phyloP scores from a whole-genome alignment of 495 filamentous ascomycete genomes.

The Parachaetomium inaequale region DNA sequence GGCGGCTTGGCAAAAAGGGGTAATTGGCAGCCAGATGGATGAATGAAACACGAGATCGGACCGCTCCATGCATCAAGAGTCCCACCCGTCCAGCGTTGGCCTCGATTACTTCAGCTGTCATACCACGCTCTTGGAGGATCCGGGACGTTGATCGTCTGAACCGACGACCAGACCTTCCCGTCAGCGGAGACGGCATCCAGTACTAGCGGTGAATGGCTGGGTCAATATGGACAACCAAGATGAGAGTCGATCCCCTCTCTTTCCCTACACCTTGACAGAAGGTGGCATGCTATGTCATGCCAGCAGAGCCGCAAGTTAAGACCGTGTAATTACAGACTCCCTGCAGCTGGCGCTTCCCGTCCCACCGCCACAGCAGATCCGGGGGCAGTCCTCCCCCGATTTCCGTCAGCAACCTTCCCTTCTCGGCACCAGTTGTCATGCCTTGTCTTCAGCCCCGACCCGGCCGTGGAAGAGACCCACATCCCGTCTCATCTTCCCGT shows the following conservation, averaged over 20 bases:
- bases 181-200: too few relatives aligned
- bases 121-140: not conserved
- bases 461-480: not conserved
- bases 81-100: not conserved
- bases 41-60: slow-evolving; percentile 3
- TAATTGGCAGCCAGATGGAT: not conserved
- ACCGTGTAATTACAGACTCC: not conserved
- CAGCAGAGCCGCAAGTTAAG: slow-evolving; percentile 5
- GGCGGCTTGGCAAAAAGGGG: slow-evolving; percentile 1
- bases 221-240: too few relatives aligned
- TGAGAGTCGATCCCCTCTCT: too few relatives aligned
- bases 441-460: not conserved
- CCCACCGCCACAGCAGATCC: not conserved
- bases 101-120: not conserved
- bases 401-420: not conserved
- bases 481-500: not conserved
- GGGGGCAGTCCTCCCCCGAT: not conserved
- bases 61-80: not conserved
- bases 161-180: not conserved
- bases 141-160: not conserved
- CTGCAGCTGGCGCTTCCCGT: not conserved
- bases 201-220: too few relatives aligned
- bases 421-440: not conserved
- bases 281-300: not conserved
- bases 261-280: too few relatives aligned